Evolutionary conservation across 1,284 basidiomycete genomes (phyloP), one percentile per base, ranked within the genome.

Genomic region (Boletus sp.): DNA sequence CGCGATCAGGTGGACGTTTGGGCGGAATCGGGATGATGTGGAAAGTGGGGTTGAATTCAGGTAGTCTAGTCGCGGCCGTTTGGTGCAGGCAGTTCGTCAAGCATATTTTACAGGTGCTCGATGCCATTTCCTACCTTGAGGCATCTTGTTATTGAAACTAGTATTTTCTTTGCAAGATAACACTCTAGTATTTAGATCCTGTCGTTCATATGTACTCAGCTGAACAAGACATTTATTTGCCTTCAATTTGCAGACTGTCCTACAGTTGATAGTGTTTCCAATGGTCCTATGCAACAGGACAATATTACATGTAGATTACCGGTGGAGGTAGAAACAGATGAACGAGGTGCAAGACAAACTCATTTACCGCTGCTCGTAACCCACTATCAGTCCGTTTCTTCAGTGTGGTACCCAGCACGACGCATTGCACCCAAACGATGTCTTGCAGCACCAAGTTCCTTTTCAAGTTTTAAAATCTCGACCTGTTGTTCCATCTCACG

Each of bases 401-500:
- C 84, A 27, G 91, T 91, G 71, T 93, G 91, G 69, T 94, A 97
- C 71, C 93, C 94, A 57, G 94, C 94, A 55, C 94, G 84, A 62
- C 95, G 84, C 93, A 97, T 97, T 52, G 88, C 89, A 49, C 95
- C 95, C 65, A 97, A 77, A 64, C 88, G 83, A 75, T 94, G 88
- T 60, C 95, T 83, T 28, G 95, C 93, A 40, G 91, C 94, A 52
- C 91, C 93, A 38, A 99, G 81, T 16, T 98, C 95, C 82, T 98
- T 98, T 83, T 98, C 97, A 69, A 98, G 79, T 74, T 91, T 96
- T 67, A 99, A 81, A 66, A 99, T 98, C 76, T 97, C 94, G 50
- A 99, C 97, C 79, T 98, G 97, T 75, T 97, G 95, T 79, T 99
- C 97, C 95, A 99, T 98, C 83, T 98, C 95, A 54, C 88, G 83